Conservation (phyloP, 2,329 filamentous ascomycete species). For the Talaromyces sp. region DNA sequence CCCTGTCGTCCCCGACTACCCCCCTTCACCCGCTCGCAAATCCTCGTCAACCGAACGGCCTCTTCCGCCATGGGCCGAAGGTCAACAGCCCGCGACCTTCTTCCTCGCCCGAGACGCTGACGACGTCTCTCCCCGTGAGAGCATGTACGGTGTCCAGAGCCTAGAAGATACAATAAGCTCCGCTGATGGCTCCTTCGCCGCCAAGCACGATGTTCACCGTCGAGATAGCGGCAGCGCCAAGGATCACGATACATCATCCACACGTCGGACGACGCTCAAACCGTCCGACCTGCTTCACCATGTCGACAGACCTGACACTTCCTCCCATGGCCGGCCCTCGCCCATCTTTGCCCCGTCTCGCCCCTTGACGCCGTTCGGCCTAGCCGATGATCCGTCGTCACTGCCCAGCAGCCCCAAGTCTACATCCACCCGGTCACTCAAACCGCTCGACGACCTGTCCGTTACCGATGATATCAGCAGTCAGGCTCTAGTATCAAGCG, state of each 20-base stretch:
- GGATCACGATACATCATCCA: constrained; percentile 18
- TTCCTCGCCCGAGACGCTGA: constrained; percentile 47
- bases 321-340: constrained; percentile 15
- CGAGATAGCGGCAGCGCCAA: constrained; percentile 16
- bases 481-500: constrained; percentile 50
- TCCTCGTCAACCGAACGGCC: constrained; percentile 24
- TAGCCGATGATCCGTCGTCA: constrained; percentile 39
- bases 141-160: constrained; percentile 10
- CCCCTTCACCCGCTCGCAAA: constrained; percentile 29
- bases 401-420: constrained; percentile 56
- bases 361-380: constrained; percentile 40
- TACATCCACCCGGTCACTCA: constrained; percentile 52
- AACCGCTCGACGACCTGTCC: constrained; percentile 53
- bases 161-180: constrained; percentile 9
- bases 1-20: constrained; percentile 28
- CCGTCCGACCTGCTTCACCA: constrained; percentile 17
- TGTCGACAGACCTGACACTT: constrained; percentile 12
- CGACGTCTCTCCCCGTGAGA: neutral
- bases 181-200: constrained; percentile 1
- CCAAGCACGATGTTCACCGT: constrained; percentile 4
- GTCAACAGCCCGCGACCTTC: constrained; percentile 49
- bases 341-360: constrained; percentile 27
- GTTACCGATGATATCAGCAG: constrained; percentile 50
- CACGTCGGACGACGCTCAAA: constrained; percentile 27
- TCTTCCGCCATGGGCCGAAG: constrained; percentile 29